These are phyloP conservation scores for Debaryomyces sp. DNA, from an alignment of 1,139 yeast species.

Conservation along the genomic window DNA sequence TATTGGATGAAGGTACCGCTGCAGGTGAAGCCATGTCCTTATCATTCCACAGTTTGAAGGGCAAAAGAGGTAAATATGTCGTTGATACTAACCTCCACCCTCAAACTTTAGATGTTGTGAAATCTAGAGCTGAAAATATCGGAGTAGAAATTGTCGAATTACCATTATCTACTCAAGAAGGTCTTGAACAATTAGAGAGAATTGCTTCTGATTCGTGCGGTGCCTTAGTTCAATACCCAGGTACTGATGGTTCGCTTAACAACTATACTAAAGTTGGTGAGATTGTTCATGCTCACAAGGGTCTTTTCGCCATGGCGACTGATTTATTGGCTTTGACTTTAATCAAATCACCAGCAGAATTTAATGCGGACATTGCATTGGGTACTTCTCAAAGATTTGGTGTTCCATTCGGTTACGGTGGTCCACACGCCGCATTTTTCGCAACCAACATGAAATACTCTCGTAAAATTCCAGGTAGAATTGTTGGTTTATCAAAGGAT, in stretches of 20 bases:
- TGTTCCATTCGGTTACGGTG: slow-evolving; percentile 97
- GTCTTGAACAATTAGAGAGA: slow-evolving; percentile 41
- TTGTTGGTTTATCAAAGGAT: slow-evolving; percentile 92
- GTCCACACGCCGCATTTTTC: slow-evolving; percentile 98
- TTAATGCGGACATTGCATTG: slow-evolving; percentile 90
- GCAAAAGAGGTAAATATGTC: slow-evolving; percentile 68
- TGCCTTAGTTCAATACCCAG: slow-evolving; percentile 87
- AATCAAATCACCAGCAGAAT: slow-evolving; percentile 78
- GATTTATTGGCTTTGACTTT: slow-evolving; percentile 88
- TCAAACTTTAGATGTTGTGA: slow-evolving; percentile 80
- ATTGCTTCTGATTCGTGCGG: slow-evolving; percentile 63
- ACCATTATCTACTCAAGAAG: slow-evolving; percentile 56
- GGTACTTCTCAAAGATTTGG: slow-evolving; percentile 97
- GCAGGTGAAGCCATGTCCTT: slow-evolving; percentile 97
- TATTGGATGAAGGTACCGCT: slow-evolving; percentile 96
- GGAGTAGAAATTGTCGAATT: slow-evolving; percentile 64
- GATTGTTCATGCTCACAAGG: slow-evolving; percentile 69
- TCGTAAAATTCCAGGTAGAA: slow-evolving; percentile 95
- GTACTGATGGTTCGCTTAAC: slow-evolving; percentile 75
- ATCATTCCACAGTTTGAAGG: slow-evolving; percentile 68
- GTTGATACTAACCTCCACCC: slow-evolving; percentile 80
- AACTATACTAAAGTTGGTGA: slow-evolving; percentile 60
- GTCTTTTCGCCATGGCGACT: slow-evolving; percentile 81
- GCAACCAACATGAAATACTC: slow-evolving; percentile 78
- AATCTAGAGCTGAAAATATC: slow-evolving; percentile 77